Percentiles rank a stretch among this genome's conserved stretches.
These are phyloP conservation scores for Podaxis sp. DNA, from an alignment of 768 basidiomycete species.

Conservation along the genomic window DNA sequence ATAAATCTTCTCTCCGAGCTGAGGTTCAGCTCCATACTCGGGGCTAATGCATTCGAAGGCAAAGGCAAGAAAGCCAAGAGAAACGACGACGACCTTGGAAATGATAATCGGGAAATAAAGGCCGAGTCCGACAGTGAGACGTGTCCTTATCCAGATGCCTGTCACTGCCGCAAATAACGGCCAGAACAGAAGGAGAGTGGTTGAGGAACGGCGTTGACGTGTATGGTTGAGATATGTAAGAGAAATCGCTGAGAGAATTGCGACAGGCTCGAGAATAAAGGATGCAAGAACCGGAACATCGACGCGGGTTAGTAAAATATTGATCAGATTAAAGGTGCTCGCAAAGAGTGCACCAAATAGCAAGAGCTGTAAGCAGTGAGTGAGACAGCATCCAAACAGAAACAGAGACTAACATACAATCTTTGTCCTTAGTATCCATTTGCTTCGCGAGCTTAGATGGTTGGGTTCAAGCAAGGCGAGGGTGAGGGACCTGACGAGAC, in stretches of 20 bases:
- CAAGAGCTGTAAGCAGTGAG: slow-evolving; percentile 35
- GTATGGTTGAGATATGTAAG: slow-evolving; percentile 71
- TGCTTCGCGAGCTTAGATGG: slow-evolving; percentile 44
- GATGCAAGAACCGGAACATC: slow-evolving; percentile 44
- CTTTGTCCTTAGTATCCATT: slow-evolving; percentile 55
- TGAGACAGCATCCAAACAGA: neutral
- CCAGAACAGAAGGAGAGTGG: slow-evolving; percentile 80
- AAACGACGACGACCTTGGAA: slow-evolving; percentile 41
- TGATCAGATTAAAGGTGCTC: slow-evolving; percentile 42
- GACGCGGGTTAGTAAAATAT: slow-evolving; percentile 33
- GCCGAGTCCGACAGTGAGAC: slow-evolving; percentile 28
- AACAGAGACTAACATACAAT: slow-evolving; percentile 46
- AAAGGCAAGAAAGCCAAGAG: slow-evolving; percentile 54
- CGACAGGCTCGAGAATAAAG: slow-evolving; percentile 58
- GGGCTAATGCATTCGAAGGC: slow-evolving; percentile 70
- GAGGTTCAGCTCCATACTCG: slow-evolving; percentile 36
- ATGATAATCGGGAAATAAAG: slow-evolving; percentile 34
- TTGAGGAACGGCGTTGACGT: slow-evolving; percentile 66
- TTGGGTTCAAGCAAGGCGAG: slow-evolving; percentile 24
- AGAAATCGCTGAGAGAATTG: slow-evolving; percentile 43
- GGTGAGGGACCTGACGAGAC: slow-evolving; percentile 34
- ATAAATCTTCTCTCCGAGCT: slow-evolving; percentile 28
- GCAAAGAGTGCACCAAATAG: slow-evolving; percentile 44
- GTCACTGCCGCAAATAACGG: slow-evolving; percentile 56
- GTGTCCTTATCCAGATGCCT: slow-evolving; percentile 61